Evolutionary conservation across 139 green algal genomes (phyloP).

Genomic region (Chlorella sp.): DNA sequence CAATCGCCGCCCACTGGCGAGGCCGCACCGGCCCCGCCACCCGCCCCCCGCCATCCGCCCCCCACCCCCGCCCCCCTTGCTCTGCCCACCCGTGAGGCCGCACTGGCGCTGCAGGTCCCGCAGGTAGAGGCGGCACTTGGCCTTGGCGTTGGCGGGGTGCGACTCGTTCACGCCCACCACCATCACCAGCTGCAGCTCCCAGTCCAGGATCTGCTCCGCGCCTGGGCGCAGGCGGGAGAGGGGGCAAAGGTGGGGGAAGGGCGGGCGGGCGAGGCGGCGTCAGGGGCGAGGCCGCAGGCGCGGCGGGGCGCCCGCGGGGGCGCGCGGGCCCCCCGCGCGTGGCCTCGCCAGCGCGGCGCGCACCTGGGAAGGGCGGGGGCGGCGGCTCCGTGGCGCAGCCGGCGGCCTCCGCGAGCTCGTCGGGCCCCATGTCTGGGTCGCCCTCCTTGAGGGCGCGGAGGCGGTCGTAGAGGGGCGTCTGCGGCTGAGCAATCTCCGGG

Average conservation of each 20-base stretch:
- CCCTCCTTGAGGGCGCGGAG: background rate
- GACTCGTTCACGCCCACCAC: slow-evolving; percentile 19
- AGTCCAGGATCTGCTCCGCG: slow-evolving; percentile 43
- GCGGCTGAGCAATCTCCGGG: slow-evolving; percentile 32
- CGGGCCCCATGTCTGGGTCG: background rate
- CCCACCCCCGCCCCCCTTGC: too few relatives aligned
- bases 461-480: too few relatives aligned
- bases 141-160: slow-evolving; percentile 53
- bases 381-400: background rate
- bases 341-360: too few relatives aligned
- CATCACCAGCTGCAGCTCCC: slow-evolving; percentile 39
- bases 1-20: too few relatives aligned
- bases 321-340: too few relatives aligned
- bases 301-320: too few relatives aligned
- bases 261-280: too few relatives aligned
- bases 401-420: background rate
- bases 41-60: too few relatives aligned
- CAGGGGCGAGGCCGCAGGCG: too few relatives aligned
- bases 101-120: slow-evolving; percentile 48
- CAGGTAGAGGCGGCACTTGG: slow-evolving; percentile 42
- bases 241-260: background rate
- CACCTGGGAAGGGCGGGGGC: too few relatives aligned
- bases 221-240: background rate
- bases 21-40: too few relatives aligned
- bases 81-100: slow-evolving; percentile 30